Conservation (phyloP, 345 rosid genomes). For the Fremontodendron californicum region DNA sequence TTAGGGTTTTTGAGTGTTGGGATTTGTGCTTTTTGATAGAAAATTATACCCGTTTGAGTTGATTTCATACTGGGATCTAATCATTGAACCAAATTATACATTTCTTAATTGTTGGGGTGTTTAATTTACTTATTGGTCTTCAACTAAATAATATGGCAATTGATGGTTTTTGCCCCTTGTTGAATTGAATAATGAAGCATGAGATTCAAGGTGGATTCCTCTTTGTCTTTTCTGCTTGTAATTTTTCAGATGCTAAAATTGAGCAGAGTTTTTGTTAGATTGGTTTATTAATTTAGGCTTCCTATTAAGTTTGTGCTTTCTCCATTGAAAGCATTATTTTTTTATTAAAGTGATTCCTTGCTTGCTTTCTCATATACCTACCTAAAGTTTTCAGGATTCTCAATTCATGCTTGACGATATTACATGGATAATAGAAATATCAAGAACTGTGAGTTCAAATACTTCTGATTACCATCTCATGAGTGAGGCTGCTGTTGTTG, state of each 20-base stretch:
- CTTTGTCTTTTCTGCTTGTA: not conserved
- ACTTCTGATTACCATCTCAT: not conserved
- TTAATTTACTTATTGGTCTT: not conserved
- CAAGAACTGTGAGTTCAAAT: slow-evolving; percentile 8
- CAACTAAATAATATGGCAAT: not conserved
- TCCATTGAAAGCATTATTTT: not conserved
- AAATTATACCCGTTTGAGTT: not conserved
- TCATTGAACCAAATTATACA: not conserved
- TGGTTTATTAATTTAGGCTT: not conserved
- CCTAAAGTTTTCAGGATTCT: not conserved
- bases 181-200: not conserved
- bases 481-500: slow-evolving; percentile 13
- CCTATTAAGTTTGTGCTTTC: no score
- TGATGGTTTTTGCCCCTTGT: not conserved
- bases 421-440: not conserved
- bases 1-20: not conserved
- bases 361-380: not conserved
- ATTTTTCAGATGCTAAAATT: not conserved
- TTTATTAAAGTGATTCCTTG: not conserved
- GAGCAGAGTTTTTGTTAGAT: not conserved
- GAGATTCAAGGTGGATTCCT: not conserved
- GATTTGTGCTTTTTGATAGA: not conserved
- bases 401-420: not conserved
- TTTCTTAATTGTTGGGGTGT: not conserved
- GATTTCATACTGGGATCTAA: not conserved